These are phyloP conservation scores for Fusarium sp. DNA, from an alignment of 2,329 filamentous ascomycete genomes.

Conservation along the genomic window DNA sequence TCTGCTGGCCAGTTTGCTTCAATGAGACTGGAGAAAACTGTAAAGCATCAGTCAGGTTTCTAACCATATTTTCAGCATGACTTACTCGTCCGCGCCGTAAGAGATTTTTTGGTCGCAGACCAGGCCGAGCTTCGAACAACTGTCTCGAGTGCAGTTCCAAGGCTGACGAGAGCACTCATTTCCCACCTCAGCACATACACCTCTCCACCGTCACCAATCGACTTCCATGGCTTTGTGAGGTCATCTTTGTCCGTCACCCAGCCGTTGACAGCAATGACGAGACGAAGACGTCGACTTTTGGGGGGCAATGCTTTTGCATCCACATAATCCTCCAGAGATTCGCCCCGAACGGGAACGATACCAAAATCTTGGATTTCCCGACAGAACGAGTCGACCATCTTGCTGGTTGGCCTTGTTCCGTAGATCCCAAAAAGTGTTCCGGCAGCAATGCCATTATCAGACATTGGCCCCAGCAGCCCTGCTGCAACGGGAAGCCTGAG, in stretches of 20 bases:
- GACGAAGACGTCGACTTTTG: slow-evolving; percentile 78
- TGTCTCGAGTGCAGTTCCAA: slow-evolving; percentile 84
- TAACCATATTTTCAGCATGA: background rate
- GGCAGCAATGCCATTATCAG: slow-evolving; percentile 84
- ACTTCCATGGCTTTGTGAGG: slow-evolving; percentile 80
- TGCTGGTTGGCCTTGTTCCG: slow-evolving; percentile 83
- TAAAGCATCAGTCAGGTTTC: background rate
- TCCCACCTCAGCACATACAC: slow-evolving; percentile 91
- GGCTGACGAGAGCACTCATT: slow-evolving; percentile 80
- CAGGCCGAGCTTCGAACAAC: slow-evolving; percentile 88
- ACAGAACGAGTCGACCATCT: slow-evolving; percentile 91
- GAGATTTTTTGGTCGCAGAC: slow-evolving; percentile 74
- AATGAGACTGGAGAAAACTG: slow-evolving; percentile 71
- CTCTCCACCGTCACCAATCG: slow-evolving; percentile 81
- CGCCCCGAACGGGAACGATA: slow-evolving; percentile 80
- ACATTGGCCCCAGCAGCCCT: slow-evolving; percentile 83
- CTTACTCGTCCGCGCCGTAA: slow-evolving; percentile 64
- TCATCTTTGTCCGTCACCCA: slow-evolving; percentile 84
- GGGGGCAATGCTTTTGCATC: slow-evolving; percentile 68
- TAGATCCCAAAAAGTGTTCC: slow-evolving; percentile 95
- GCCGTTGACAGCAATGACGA: slow-evolving; percentile 88
- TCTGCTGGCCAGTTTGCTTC: slow-evolving; percentile 74
- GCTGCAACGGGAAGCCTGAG: slow-evolving; percentile 83
- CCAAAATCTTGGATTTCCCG: slow-evolving; percentile 91
- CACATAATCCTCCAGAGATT: slow-evolving; percentile 55